A percentile compares a stretch with the other conserved stretches of the same genome.
phyloP scores from a whole-genome alignment of 2,329 filamentous ascomycete genomes.

The Chalara sp. region DNA sequence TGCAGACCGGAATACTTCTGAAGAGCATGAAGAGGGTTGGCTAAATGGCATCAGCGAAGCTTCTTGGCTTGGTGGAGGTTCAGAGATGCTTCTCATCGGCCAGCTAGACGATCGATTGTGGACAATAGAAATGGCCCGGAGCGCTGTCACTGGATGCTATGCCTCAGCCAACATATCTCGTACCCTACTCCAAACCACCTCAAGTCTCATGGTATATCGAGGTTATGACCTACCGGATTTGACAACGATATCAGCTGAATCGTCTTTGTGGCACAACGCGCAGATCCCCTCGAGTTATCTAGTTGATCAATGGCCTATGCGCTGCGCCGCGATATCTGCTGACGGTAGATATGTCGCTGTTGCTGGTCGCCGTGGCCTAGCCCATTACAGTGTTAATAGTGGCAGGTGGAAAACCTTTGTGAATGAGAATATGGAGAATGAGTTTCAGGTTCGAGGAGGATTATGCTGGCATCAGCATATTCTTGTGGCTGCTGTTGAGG shows the following conservation, averaged over 20 bases:
- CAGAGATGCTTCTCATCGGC: slow-evolving; percentile 72
- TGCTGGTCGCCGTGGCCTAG: slow-evolving; percentile 86
- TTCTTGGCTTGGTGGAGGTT: slow-evolving; percentile 82
- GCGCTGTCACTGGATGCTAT: slow-evolving; percentile 87
- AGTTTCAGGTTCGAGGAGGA: slow-evolving; percentile 86
- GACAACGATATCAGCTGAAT: slow-evolving; percentile 85
- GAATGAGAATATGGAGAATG: slow-evolving; percentile 73
- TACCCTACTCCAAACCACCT: slow-evolving; percentile 81
- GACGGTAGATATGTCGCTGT: slow-evolving; percentile 93
- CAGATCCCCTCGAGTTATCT: slow-evolving; percentile 82
- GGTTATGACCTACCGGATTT: slow-evolving; percentile 89
- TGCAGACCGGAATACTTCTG: slow-evolving; percentile 56
- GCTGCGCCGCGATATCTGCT: slow-evolving; percentile 76
- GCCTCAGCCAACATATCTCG: slow-evolving; percentile 85
- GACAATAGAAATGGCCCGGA: slow-evolving; percentile 87
- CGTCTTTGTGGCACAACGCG: slow-evolving; percentile 90
- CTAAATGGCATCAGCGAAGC: slow-evolving; percentile 71
- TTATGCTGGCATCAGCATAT: slow-evolving; percentile 99
- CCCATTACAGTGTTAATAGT: slow-evolving; percentile 92
- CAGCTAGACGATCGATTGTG: slow-evolving; percentile 72
- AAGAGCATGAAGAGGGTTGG: slow-evolving; percentile 73
- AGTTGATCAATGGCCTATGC: slow-evolving; percentile 88
- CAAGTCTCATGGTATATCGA: slow-evolving; percentile 84
- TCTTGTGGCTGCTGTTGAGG: slow-evolving; percentile 87
- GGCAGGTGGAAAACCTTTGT: slow-evolving; percentile 94